These are phyloP conservation scores for Pseudogymnoascus sp. DNA, from an alignment of 2,329 filamentous ascomycete species.

Conservation along the genomic window DNA sequence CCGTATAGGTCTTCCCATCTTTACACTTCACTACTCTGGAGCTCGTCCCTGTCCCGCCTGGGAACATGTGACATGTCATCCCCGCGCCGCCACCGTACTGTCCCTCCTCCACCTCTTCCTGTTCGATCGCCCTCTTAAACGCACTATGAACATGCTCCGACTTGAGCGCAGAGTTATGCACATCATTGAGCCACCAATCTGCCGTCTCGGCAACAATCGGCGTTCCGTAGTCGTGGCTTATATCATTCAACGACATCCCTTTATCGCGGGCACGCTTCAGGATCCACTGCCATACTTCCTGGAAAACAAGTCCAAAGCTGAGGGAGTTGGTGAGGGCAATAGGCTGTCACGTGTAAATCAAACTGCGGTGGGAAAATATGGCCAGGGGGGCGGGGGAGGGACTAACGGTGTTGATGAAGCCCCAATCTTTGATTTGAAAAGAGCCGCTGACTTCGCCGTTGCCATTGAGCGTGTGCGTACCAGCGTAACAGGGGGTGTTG, in stretches of 20 bases:
- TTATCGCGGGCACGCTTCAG: constrained; percentile 19
- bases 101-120: constrained; percentile 48
- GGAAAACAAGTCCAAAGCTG: constrained; percentile 31
- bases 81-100: constrained; percentile 61
- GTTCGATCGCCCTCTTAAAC: constrained; percentile 44
- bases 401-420: constrained; percentile 25
- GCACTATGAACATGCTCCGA: constrained; percentile 47
- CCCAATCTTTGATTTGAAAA: constrained; percentile 27
- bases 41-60: constrained; percentile 59
- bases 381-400: background rate
- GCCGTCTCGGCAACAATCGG: constrained; percentile 58
- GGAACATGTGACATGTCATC: constrained; percentile 60
- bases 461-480: constrained; percentile 25
- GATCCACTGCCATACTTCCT: constrained; percentile 24
- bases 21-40: constrained; percentile 48
- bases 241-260: constrained; percentile 14
- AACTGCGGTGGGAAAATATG: background rate
- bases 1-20: constrained; percentile 43
- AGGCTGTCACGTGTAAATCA: constrained; percentile 16
- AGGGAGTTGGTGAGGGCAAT: constrained; percentile 34
- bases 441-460: constrained; percentile 27
- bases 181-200: constrained; percentile 54
- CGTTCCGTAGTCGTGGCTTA: constrained; percentile 28
- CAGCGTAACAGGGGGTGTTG: constrained; percentile 25
- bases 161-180: constrained; percentile 47